Evolutionary conservation across 164 flowering plant species (phyloP), one percentile per base, ranked within the genome.

Genomic region (Protea cynaroides): DNA sequence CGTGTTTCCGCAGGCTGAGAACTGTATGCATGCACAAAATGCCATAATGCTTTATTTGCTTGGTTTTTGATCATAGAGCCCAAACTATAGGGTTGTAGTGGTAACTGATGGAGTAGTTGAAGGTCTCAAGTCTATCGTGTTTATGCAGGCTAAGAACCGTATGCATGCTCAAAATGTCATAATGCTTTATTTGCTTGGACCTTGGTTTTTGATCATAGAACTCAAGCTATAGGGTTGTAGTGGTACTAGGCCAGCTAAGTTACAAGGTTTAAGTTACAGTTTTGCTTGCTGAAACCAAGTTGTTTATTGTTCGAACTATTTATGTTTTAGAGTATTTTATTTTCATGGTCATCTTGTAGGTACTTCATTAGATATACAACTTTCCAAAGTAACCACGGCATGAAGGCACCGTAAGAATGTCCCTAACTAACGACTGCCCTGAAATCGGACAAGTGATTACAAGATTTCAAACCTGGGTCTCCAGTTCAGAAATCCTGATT

Each of bases 81-180:
- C 17, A 21, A n/a, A 1, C 49, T 10, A 10, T 49, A 47, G 40
- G 4, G 54, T 47, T 23, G 85, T 82, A 51, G 97, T 87, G 67
- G 97, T 91, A 38, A 89, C 97, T 21, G 86, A 94, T 62, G 87
- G 77, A 25, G 98, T 91, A 5, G 80, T 94, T 47, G 98, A 94
- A 79, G 95, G 95, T 54, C 80, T 92, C 36, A 78, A 89, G 61
- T 91, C 97, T 18, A 89, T 93, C 49, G 97, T 93, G 58, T 93
- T 93, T 70, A 95, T 91, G 0, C 96, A 94, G 71, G 97, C 98
- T 61, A 96, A 89, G 79, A 94, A 94, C 61, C 88, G 95, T 21
- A 86, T 91, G 96, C 98, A 91, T 59, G 98, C 97, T 1, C 98
- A 94, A 72, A 91, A 91, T 71, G 99, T 96, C 17, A 80, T 94